These are phyloP conservation scores for Knoxdaviesia capensis DNA, from an alignment of 2,329 filamentous ascomycete species.

Conservation along the genomic window DNA sequence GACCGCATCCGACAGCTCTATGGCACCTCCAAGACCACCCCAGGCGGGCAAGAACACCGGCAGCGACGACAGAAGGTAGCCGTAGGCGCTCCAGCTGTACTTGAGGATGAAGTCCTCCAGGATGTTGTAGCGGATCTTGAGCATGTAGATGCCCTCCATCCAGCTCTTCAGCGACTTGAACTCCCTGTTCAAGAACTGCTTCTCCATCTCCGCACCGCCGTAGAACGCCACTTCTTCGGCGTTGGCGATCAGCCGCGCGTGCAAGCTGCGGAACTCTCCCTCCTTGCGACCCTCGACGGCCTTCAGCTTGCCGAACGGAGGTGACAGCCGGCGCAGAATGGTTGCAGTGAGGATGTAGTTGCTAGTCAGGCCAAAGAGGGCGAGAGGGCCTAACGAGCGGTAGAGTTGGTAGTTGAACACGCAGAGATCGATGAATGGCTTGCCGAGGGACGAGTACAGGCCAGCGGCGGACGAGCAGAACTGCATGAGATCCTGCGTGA, in stretches of 20 bases:
- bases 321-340: constrained; percentile 69
- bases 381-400: constrained; percentile 71
- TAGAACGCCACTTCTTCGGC: constrained; percentile 98
- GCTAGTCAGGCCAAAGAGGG: constrained; percentile 64
- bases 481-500: constrained; percentile 86
- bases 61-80: constrained; percentile 80
- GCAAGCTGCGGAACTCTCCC: constrained; percentile 81
- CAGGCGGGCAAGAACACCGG: constrained; percentile 89
- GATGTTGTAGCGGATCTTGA: constrained; percentile 98
- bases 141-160: constrained; percentile 97
- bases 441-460: constrained; percentile 90
- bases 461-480: constrained; percentile 88
- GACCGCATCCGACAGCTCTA: constrained; percentile 39
- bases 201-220: constrained; percentile 86
- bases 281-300: constrained; percentile 89
- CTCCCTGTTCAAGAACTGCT: constrained; percentile 74
- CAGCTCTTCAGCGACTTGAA: constrained; percentile 85
- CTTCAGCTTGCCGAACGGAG: constrained; percentile 91
- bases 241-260: constrained; percentile 84
- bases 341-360: constrained; percentile 93
- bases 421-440: constrained; percentile 88
- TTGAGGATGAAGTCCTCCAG: constrained; percentile 96
- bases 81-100: constrained; percentile 96
- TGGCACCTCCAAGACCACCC: constrained; percentile 61
- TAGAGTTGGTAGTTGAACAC: constrained; percentile 98